These are phyloP conservation scores for Trichopus zeylanicus DNA, from an alignment of 116 monocot species.

Conservation along the genomic window DNA sequence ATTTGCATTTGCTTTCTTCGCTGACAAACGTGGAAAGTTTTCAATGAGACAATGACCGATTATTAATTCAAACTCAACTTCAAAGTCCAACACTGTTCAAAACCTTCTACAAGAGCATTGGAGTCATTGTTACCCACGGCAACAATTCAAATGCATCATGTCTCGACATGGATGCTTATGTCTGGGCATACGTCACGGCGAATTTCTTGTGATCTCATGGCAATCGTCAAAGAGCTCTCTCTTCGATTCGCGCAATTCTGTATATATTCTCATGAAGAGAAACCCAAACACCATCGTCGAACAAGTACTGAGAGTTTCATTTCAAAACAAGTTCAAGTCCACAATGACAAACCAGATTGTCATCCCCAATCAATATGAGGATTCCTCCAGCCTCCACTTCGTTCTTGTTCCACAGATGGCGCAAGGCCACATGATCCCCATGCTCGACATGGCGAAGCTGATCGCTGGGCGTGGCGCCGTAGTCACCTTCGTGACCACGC, in stretches of 20 bases:
- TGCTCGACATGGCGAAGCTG: conserved; percentile 40
- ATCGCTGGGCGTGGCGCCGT: conserved; percentile 25
- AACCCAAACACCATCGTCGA: background rate
- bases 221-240: background rate
- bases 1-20: too few species aligned
- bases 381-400: background rate
- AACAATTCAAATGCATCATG: too few species aligned
- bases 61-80: too few species aligned
- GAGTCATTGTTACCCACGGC: too few species aligned
- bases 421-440: conserved; percentile 36
- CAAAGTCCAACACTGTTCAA: too few species aligned
- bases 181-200: background rate
- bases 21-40: too few species aligned
- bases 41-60: too few species aligned
- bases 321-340: background rate
- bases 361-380: background rate
- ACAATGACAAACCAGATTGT: background rate
- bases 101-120: too few species aligned
- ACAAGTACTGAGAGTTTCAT: too few species aligned
- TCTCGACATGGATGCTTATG: too few species aligned
- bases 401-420: conserved; percentile 5
- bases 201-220: background rate
- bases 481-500: conserved; percentile 38
- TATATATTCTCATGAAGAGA: background rate
- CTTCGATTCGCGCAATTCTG: background rate